Evolutionary conservation across 208 protist genomes (phyloP).

Genomic region (Porcisia deanei): DNA sequence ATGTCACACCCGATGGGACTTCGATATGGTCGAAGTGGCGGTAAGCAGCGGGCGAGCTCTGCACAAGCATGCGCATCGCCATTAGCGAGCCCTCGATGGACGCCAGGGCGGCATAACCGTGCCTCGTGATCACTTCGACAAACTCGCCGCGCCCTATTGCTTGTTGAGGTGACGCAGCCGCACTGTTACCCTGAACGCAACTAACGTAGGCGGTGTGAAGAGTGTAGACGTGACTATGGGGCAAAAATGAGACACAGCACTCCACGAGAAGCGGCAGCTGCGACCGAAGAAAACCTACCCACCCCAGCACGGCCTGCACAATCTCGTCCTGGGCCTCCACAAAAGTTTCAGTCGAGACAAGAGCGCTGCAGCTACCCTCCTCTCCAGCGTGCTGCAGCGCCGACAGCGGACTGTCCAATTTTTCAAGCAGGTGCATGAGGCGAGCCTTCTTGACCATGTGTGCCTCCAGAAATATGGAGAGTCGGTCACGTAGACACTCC

Average conservation of each 20-base stretch:
- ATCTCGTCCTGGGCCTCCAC: slow-evolving; percentile 31
- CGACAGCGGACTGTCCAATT: slow-evolving; percentile 35
- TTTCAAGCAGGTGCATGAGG: slow-evolving; percentile 35
- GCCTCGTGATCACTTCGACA: slow-evolving; percentile 36
- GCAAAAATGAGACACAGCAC: slow-evolving; percentile 40
- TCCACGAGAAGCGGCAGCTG: slow-evolving; percentile 68
- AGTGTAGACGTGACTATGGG: slow-evolving; percentile 24
- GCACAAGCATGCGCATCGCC: slow-evolving; percentile 35
- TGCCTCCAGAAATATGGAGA: slow-evolving; percentile 53
- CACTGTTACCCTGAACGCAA: background rate
- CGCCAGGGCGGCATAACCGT: slow-evolving; percentile 25
- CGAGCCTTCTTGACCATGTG: slow-evolving; percentile 44
- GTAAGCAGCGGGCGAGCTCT: slow-evolving; percentile 25
- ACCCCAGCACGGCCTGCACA: slow-evolving; percentile 42
- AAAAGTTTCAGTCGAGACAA: slow-evolving; percentile 9
- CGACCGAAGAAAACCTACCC: slow-evolving; percentile 52
- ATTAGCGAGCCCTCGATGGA: slow-evolving; percentile 43
- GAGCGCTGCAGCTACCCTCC: background rate
- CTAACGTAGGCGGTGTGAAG: background rate
- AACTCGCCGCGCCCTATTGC: slow-evolving; percentile 35
- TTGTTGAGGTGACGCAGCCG: background rate
- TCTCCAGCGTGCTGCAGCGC: background rate
- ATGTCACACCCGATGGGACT: background rate
- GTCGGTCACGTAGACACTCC: slow-evolving; percentile 55
- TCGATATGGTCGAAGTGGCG: background rate